Evolutionary conservation across 2,329 filamentous ascomycete genomes (phyloP).

Genomic region (Blastomyces gilchristii): DNA sequence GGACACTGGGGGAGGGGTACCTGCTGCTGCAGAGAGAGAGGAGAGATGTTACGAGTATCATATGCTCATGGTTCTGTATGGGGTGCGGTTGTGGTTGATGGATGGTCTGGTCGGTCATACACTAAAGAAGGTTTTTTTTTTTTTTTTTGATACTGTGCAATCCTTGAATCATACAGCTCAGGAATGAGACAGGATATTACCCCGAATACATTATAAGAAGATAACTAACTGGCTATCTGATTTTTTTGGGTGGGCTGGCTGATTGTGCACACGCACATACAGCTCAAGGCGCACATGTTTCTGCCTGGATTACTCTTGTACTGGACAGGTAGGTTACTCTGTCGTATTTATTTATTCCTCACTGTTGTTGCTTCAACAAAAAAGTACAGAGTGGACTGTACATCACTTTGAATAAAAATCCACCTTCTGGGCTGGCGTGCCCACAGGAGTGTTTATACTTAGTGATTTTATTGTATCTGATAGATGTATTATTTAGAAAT

Average conservation of each 20-base stretch:
- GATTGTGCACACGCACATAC: background rate
- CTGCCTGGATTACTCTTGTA: too few relatives aligned
- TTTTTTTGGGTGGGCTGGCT: background rate
- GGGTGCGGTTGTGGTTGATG: background rate
- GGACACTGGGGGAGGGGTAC: background rate
- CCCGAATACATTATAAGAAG: background rate
- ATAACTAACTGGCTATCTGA: background rate
- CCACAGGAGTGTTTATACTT: too few relatives aligned
- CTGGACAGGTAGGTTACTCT: too few relatives aligned
- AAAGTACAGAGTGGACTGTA: background rate
- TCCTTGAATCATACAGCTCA: conserved; percentile 4
- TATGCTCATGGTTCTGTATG: background rate
- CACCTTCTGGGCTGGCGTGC: too few relatives aligned
- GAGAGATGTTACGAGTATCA: background rate
- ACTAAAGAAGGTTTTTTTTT: background rate
- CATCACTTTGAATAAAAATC: too few relatives aligned
- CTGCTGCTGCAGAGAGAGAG: background rate
- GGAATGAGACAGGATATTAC: too few relatives aligned
- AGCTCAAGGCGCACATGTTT: background rate
- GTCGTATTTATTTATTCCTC: background rate
- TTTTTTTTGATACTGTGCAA: conserved; percentile 1
- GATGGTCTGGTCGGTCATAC: background rate
- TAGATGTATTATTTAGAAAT: too few relatives aligned
- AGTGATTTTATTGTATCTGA: too few relatives aligned
- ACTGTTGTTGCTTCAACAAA: background rate